Base-by-base conservation (phyloP, 2,329 filamentous ascomycete species). In the Zymoseptoria tritici region DNA sequence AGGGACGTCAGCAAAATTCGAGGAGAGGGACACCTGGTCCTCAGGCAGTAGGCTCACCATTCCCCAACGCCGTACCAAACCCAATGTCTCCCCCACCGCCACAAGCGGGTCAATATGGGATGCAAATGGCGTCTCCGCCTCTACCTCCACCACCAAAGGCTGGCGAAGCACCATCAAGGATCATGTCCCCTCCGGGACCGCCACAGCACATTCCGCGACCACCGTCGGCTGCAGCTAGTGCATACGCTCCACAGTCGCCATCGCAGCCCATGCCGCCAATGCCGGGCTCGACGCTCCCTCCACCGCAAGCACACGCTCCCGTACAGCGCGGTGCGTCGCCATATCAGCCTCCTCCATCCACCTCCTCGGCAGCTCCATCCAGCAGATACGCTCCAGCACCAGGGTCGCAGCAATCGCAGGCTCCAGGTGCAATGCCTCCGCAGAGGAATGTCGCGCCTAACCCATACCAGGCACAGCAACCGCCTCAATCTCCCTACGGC, bases 71-170 rank as follows among this genome's bases (percentile, higher is more conserved):
- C 16, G 72, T 89, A 70, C 81, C 81, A 60, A 77, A 78, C 62
- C 72, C 78, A 22, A 70, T 67, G 60, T 71, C 79, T 19, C 81
- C 83, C 20, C 81, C 83, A 19, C 86, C 86, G 57, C 81, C 83
- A 20, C 70, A 80, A 22, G 79, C 84, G 21, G 78, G 84, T 8
- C 62, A 63, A 9, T 89, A 83, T 65, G 81, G 76, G 59, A 81
- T 82, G 60, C 84, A 82, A 64, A 81, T 83, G 67, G 82, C 84
- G 49, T 81, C 86, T 29, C 87, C 89, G 52, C 89, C 90, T 56
- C 85, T 90, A 29, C 89, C 89, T 7, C 90, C 91, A 49, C 91
- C 92, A 55, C 91, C 93, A 4, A 96, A 95, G 78, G 90, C 86
- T 54, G 81, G 85, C 31, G 84, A 85, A 46, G 83, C 83, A 53